A percentile compares a stretch with the other conserved stretches of the same genome.
phyloP scores from a whole-genome alignment of 345 rosid genomes.

The Punica granatum region DNA sequence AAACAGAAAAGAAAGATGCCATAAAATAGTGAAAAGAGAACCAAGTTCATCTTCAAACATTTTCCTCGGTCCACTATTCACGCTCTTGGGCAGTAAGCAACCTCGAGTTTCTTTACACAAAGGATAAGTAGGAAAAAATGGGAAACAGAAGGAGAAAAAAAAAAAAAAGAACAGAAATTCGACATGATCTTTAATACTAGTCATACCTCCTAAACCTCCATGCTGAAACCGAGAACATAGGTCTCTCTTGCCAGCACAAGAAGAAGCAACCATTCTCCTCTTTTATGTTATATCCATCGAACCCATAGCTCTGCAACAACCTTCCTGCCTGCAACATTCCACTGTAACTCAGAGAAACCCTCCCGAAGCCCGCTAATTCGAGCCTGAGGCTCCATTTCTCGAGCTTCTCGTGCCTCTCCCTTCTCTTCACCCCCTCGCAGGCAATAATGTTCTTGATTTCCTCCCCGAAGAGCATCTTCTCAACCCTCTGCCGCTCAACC shows the following conservation, averaged over 20 bases:
- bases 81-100: conserved; percentile 12
- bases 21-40: background rate
- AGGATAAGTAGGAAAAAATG: conserved; percentile 4
- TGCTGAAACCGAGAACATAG: conserved; percentile 55
- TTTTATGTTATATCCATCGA: conserved; percentile 53
- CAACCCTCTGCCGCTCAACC: conserved; percentile 52
- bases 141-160: background rate
- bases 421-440: conserved; percentile 57
- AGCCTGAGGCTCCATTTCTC: conserved; percentile 64
- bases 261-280: conserved; percentile 51
- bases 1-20: background rate
- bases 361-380: conserved; percentile 52
- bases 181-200: conserved; percentile 12
- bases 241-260: conserved; percentile 58
- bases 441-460: conserved; percentile 68
- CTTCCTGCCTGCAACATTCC: conserved; percentile 53
- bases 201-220: conserved; percentile 50
- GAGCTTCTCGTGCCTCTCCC: conserved; percentile 64
- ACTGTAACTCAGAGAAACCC: conserved; percentile 52
- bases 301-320: conserved; percentile 47
- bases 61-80: conserved; percentile 1
- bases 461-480: conserved; percentile 67
- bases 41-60: background rate
- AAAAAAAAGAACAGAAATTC: conserved; percentile 9
- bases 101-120: conserved; percentile 27